These are phyloP conservation scores for Hemileccinum impolitum DNA, from an alignment of 768 basidiomycete species.

Conservation along the genomic window DNA sequence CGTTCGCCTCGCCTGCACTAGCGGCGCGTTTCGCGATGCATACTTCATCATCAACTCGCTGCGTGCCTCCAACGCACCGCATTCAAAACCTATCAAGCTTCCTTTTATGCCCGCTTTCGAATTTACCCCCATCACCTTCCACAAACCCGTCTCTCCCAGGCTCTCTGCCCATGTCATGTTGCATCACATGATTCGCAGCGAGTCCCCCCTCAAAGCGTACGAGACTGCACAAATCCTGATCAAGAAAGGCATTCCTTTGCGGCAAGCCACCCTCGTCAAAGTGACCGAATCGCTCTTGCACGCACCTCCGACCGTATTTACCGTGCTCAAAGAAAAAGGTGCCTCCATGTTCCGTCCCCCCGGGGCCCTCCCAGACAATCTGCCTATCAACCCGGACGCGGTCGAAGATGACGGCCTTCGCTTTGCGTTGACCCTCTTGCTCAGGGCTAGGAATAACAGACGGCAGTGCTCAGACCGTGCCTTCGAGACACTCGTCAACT, in stretches of 20 bases:
- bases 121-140: slow-evolving; percentile 47
- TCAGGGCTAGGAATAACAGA: slow-evolving; percentile 49
- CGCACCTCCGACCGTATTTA: slow-evolving; percentile 23
- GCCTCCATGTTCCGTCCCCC: slow-evolving; percentile 16
- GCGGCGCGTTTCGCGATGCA: slow-evolving; percentile 47
- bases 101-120: slow-evolving; percentile 27
- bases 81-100: slow-evolving; percentile 10
- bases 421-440: slow-evolving; percentile 52
- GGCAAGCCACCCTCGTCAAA: slow-evolving; percentile 46
- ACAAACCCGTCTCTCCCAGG: slow-evolving; percentile 50
- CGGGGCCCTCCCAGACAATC: slow-evolving; percentile 11
- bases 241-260: slow-evolving; percentile 48
- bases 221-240: slow-evolving; percentile 52
- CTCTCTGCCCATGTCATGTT: slow-evolving; percentile 62
- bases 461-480: slow-evolving; percentile 56
- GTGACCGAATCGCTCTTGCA: slow-evolving; percentile 25
- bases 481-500: slow-evolving; percentile 57
- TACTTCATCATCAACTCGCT: slow-evolving; percentile 58
- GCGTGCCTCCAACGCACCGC: slow-evolving; percentile 34
- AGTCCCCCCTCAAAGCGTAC: slow-evolving; percentile 46
- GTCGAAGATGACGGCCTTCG: slow-evolving; percentile 41
- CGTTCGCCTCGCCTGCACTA: slow-evolving; percentile 43
- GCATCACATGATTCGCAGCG: slow-evolving; percentile 58
- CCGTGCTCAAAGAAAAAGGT: slow-evolving; percentile 16
- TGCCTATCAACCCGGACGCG: slow-evolving; percentile 33